Base-by-base conservation (phyloP, 768 basidiomycete species). In the Asterophora parasitica region DNA sequence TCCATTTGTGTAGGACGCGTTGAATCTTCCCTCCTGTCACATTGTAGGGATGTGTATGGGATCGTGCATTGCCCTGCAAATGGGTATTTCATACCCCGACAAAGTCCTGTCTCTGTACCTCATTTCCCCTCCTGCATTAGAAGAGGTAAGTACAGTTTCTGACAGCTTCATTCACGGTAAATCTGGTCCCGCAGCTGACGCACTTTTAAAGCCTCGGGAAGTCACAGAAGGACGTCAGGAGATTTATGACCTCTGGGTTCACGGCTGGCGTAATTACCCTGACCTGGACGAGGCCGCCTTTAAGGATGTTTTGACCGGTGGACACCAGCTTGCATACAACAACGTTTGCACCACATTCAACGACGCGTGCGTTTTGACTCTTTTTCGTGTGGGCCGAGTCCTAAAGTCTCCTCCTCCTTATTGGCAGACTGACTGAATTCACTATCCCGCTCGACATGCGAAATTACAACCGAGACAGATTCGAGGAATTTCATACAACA, bases 11-110 rank as follows among this genome's bases (percentile, higher is more conserved):
- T 45, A 73, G 71, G 62, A 70, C 27, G 68, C 67, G 4, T 50
- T 73, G 7, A 42, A 58, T 26, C 51, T 73, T 27, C 67, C 67
- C 4, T 56, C 66, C 2, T 73, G 69, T 45, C 70, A 71, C 54
- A 47, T 71, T n/a, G 53, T 67, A 15, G 71, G 66, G 4, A 27
- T 71, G n/a, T 70, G 68, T 1, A 59, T 68, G 60, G 71, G 71
- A 6, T 52, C 68, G 0, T 65, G 61, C 45, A 58, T 65, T 3
- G 64, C 68, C 13, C 36, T 71, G 16, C 60, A 69, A 48, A 48
- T 64, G 31, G 65, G 67, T 12, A 57, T 69, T 7, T 52, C 56
- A 8, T n/a, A n/a, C n/a, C n/a, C n/a, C n/a, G n/a, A n/a, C n/a
- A n/a, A n/a, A n/a, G n/a, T n/a, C n/a, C n/a, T 59, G 65, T 35